Conservation (phyloP, 2,329 filamentous ascomycete genomes). For the Clarireedia paspali region DNA sequence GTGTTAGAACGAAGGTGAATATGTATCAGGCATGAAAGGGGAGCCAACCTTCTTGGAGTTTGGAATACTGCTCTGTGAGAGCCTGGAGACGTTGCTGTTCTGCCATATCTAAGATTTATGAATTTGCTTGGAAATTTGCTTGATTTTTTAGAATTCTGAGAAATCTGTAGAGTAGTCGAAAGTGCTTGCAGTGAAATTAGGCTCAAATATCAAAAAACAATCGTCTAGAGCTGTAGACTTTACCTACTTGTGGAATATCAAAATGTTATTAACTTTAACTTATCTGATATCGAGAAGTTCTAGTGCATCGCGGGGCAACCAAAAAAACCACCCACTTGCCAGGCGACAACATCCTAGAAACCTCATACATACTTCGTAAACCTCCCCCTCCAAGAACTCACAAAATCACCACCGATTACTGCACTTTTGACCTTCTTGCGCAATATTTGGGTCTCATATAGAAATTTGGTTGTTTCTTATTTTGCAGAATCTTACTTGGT, state of each 20-base stretch:
- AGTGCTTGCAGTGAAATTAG: neutral
- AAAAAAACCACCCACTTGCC: constrained; percentile 3
- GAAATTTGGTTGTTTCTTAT: neutral
- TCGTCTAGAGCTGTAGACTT: neutral
- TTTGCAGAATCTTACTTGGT: neutral
- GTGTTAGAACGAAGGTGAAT: neutral
- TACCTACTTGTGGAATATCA: constrained; percentile 5
- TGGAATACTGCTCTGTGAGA: constrained; percentile 81
- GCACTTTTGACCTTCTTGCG: neutral
- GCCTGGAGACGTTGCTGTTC: constrained; percentile 74
- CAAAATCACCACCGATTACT: neutral
- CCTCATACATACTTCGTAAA: constrained; percentile 4
- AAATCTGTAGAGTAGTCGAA: too few relatives aligned
- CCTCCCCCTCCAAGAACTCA: neutral
- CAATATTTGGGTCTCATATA: neutral
- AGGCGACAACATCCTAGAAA: constrained; percentile 14
- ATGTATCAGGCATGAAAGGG: neutral
- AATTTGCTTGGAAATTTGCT: too few relatives aligned
- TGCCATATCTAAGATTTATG: constrained; percentile 45
- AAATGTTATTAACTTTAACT: constrained; percentile 7
- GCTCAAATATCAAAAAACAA: neutral
- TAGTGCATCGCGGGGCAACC: constrained; percentile 22
- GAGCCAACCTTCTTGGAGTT: constrained; percentile 66
- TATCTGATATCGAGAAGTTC: constrained; percentile 3
- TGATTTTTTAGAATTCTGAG: neutral